Base-by-base conservation (phyloP, 1,284 basidiomycete species). In the Leccinum ponderosum region DNA sequence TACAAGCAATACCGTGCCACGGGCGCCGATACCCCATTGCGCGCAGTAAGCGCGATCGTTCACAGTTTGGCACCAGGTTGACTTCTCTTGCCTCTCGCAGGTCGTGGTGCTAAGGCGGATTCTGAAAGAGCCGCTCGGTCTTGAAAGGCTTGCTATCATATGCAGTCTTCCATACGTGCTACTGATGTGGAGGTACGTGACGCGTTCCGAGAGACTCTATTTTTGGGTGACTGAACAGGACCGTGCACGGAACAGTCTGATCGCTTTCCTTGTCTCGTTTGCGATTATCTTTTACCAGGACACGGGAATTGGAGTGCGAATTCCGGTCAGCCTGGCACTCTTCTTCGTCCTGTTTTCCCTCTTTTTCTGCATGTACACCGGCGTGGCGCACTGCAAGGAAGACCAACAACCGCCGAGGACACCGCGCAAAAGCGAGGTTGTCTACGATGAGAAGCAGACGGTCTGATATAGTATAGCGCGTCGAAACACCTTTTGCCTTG, bases 1-100 rank as follows among this genome's bases (percentile, higher is more conserved):
- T 75, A 64, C 8, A 75, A 73, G 51, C 74, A 73, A 59, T 73
- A 73, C 48, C 71, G 71, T 48, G 74, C 74, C 39, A 75, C 64
- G 27, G 73, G 74, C 4, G 73, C 67, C 3, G 74, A 75, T 53
- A 73, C 68, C 3, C 74, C 74, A n/a, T 29, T 72, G 37, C 68
- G 63, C 64, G 72, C 73, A 55, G 71, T 72, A 67, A 62, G 1
- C 11, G 4, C 12, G 2, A 22, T 25, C 15, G 6, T 4, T 5
- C 7, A 42, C 52, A 4, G n/a, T 22, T 20, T 9, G 6, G n/a
- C 25, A 44, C 17, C 3, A 2, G 52, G 11, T 35, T 64, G n/a
- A 68, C 53, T 15, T 25, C 20, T 48, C 22, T 25, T 48, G 6
- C 31, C 11, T 56, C 52, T 44, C n/a, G 6, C 39, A 73, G 71